A percentile compares a stretch with the other conserved stretches of the same genome.
Conservation (phyloP, 495 filamentous ascomycete genomes). For the Cercophora scortea region DNA sequence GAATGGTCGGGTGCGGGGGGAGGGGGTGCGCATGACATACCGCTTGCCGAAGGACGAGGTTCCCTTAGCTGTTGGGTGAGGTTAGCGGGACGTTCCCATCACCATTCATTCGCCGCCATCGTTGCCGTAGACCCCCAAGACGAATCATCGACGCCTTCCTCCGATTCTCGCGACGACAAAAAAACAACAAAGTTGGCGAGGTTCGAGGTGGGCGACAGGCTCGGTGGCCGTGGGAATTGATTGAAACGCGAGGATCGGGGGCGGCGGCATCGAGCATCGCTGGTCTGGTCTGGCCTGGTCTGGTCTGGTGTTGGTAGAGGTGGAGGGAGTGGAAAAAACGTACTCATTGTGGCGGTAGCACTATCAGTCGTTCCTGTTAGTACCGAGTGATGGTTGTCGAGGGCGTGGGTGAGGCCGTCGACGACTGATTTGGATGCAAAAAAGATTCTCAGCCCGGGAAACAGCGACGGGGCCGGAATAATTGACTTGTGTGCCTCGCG, state of each 20-base stretch:
- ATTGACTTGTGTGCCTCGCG: constrained; percentile 7
- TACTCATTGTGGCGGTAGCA: constrained; percentile 37
- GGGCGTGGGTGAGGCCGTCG: neutral
- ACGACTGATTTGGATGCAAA: neutral
- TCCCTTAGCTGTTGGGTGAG: constrained; percentile 60
- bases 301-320: neutral
- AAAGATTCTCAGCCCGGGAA: constrained; percentile 28
- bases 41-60: constrained; percentile 96
- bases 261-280: neutral
- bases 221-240: neutral
- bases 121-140: too few relatives aligned
- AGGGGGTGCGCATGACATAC: constrained; percentile 13
- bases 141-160: too few relatives aligned
- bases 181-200: neutral
- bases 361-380: constrained; percentile 13
- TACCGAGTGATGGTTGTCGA: neutral
- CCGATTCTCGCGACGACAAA: too few relatives aligned
- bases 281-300: too few relatives aligned
- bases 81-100: constrained; percentile 18
- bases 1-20: neutral
- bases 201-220: neutral
- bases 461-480: constrained; percentile 11
- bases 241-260: neutral
- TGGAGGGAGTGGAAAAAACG: constrained; percentile 11
- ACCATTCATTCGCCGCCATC: neutral